Percentiles rank a stretch among this genome's conserved stretches.
Evolutionary conservation across 495 filamentous ascomycete species (phyloP).

Genomic region (Neurospora tetrasperma): DNA sequence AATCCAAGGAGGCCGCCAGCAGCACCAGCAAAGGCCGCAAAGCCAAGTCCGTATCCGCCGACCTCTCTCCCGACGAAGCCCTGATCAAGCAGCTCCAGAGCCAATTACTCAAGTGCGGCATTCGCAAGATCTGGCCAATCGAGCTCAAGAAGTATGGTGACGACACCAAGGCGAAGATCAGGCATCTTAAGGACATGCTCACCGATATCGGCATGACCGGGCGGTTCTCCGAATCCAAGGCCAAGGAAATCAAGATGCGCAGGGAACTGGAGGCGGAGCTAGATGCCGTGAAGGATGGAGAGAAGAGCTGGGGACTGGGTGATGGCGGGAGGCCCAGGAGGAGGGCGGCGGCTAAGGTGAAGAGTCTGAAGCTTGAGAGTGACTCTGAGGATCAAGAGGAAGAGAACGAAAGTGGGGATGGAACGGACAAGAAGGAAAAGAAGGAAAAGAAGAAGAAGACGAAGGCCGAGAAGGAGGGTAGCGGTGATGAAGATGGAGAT

Average conservation of each 20-base stretch:
- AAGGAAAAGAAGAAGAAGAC: constrained; percentile 9
- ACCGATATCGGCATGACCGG: constrained; percentile 77
- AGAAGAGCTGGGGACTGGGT: constrained; percentile 61
- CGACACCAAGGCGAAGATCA: constrained; percentile 64
- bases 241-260: constrained; percentile 71
- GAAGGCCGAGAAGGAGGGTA: constrained; percentile 15
- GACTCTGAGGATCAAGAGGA: constrained; percentile 34
- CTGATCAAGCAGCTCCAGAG: constrained; percentile 88
- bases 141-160: constrained; percentile 69
- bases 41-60: constrained; percentile 25
- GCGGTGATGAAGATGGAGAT: constrained; percentile 33
- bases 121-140: constrained; percentile 83
- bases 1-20: constrained; percentile 10
- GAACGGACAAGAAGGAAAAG: constrained; percentile 13
- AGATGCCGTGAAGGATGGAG: constrained; percentile 68
- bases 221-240: constrained; percentile 73
- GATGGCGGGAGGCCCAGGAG: constrained; percentile 25
- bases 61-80: constrained; percentile 55
- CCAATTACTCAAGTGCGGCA: constrained; percentile 82
- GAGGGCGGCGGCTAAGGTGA: constrained; percentile 20
- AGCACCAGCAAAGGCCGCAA: constrained; percentile 11
- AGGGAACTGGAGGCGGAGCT: constrained; percentile 75
- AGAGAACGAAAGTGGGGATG: constrained; percentile 28
- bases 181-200: constrained; percentile 68
- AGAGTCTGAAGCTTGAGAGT: constrained; percentile 7